Evolutionary conservation across 257 asterid species (phyloP).

Genomic region (Prunella vulgaris): DNA sequence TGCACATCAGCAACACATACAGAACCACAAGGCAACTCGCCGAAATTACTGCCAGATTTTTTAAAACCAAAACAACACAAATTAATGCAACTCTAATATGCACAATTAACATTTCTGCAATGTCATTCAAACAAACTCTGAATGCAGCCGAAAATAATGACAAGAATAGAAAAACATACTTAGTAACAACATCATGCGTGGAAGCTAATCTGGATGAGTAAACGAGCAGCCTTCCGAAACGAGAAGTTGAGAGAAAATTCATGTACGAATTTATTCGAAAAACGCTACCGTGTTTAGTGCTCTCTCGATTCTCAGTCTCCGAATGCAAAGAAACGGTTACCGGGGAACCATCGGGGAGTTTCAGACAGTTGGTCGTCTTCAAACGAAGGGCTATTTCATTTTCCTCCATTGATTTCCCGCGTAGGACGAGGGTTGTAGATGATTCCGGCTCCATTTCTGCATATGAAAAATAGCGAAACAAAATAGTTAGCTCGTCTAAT

Average conservation of each 20-base stretch:
- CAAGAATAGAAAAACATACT: slow-evolving; percentile 31
- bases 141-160: not conserved
- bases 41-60: slow-evolving; percentile 56
- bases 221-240: slow-evolving; percentile 65
- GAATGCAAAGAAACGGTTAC: slow-evolving; percentile 39
- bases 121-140: slow-evolving; percentile 1
- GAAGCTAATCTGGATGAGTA: slow-evolving; percentile 72
- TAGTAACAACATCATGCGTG: slow-evolving; percentile 74
- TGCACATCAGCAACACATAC: slow-evolving; percentile 88
- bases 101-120: slow-evolving; percentile 3
- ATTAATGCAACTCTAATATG: not conserved
- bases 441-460: slow-evolving; percentile 64
- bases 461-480: not conserved
- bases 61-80: slow-evolving; percentile 1
- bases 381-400: slow-evolving; percentile 51
- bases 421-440: slow-evolving; percentile 37
- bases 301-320: slow-evolving; percentile 34
- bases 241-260: slow-evolving; percentile 42
- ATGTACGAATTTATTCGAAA: slow-evolving; percentile 50
- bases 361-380: slow-evolving; percentile 41
- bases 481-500: not conserved
- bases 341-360: slow-evolving; percentile 47
- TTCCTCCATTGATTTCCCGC: slow-evolving; percentile 63
- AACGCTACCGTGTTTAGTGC: slow-evolving; percentile 20
- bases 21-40: slow-evolving; percentile 75